These are phyloP conservation scores for Dryas octopetala DNA, from an alignment of 306 rosid genomes.

Conservation along the genomic window DNA sequence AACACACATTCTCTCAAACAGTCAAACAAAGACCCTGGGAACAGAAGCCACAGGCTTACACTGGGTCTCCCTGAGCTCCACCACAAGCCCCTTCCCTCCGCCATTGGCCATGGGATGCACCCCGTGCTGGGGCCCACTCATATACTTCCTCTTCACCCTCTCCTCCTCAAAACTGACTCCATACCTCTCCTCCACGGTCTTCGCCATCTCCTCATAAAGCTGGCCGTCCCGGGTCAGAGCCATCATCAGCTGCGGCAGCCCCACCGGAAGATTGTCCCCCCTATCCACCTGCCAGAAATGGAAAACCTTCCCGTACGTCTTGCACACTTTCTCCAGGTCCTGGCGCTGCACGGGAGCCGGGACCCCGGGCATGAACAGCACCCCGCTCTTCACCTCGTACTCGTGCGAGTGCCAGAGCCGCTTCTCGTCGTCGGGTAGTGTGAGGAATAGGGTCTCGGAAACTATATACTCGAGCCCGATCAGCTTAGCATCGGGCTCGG, in stretches of 20 bases:
- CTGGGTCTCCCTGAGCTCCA: conserved; percentile 55
- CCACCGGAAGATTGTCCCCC: conserved; percentile 61
- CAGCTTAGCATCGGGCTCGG: conserved; percentile 31
- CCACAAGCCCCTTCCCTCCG: conserved; percentile 58
- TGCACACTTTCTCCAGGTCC: conserved; percentile 61
- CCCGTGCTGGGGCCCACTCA: conserved; percentile 60
- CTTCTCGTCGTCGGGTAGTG: conserved; percentile 78
- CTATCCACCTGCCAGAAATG: conserved; percentile 85
- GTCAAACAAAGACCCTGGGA: conserved; percentile 48
- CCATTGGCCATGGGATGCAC: conserved; percentile 77
- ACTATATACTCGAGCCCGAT: conserved; percentile 71
- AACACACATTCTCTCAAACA: too few relatives aligned
- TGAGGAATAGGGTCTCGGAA: conserved; percentile 53
- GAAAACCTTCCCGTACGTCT: conserved; percentile 75
- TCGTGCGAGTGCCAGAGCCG: conserved; percentile 77
- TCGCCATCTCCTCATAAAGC: conserved; percentile 36
- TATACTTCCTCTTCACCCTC: conserved; percentile 56
- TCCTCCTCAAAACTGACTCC: conserved; percentile 41
- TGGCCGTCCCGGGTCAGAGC: conserved; percentile 75
- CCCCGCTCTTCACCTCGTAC: conserved; percentile 81
- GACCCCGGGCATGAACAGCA: conserved; percentile 53
- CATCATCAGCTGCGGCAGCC: conserved; percentile 77
- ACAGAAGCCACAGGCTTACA: conserved; percentile 19
- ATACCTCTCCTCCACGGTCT: conserved; percentile 41
- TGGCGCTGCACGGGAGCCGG: conserved; percentile 45